phyloP scores from a whole-genome alignment of 192 early-diverging fungal species.

The Backusella morwellensis region DNA sequence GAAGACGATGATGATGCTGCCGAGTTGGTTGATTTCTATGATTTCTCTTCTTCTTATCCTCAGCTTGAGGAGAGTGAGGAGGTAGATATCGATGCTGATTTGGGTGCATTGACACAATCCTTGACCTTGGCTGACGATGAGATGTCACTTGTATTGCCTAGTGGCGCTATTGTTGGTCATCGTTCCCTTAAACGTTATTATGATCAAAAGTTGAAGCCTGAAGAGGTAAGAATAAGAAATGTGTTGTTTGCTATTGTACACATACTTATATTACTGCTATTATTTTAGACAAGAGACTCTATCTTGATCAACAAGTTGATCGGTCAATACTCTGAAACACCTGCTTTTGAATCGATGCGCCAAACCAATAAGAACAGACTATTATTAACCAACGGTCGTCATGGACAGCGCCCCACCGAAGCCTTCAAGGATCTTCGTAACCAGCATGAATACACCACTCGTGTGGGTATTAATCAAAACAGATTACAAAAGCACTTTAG shows the following conservation, averaged over 20 bases:
- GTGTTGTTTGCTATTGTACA: background rate
- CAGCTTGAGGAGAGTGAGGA: conserved; percentile 43
- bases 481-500: conserved; percentile 87
- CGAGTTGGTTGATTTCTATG: conserved; percentile 95
- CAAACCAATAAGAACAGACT: background rate
- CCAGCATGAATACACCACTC: conserved; percentile 60
- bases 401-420: conserved; percentile 22
- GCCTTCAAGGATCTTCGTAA: conserved; percentile 60
- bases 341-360: conserved; percentile 42
- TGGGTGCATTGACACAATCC: conserved; percentile 32
- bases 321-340: conserved; percentile 62
- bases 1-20: conserved; percentile 88
- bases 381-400: conserved; percentile 34
- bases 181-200: conserved; percentile 80
- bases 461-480: conserved; percentile 75
- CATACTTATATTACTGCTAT: background rate
- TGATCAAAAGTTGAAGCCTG: conserved; percentile 73
- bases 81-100: conserved; percentile 45
- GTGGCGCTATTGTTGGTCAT: conserved; percentile 79
- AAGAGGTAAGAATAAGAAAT: conserved; percentile 42
- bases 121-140: conserved; percentile 72
- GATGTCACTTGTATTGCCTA: conserved; percentile 85
- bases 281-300: conserved; percentile 59
- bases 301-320: conserved; percentile 77
- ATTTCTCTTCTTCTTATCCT: conserved; percentile 88